Base-by-base conservation (phyloP, 441 rosid species). In the Bocquillonia castaneifolia region DNA sequence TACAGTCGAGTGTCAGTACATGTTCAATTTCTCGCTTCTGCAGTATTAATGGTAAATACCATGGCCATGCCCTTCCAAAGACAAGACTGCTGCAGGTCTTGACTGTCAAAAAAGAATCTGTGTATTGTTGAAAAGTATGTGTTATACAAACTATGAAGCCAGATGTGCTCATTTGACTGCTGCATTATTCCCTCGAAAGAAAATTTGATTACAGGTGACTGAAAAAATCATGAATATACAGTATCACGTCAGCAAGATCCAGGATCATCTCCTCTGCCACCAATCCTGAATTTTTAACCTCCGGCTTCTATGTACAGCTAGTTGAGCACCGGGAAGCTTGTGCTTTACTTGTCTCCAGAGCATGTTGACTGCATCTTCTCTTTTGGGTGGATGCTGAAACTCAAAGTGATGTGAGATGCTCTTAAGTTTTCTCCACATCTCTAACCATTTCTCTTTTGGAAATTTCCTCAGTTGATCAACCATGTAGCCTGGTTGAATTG, bases 281-380 rank as follows among this genome's bases (percentile, higher is more conserved):
- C 99, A 87, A 67, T 92, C 98, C 20, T 93, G 88, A 67, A 90
- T 78, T 85, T 87, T 87, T 81, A 92, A 84, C 75, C 99, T 87
- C 69, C 76, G 80, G 69, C 75, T 89, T 79, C 99, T 88, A 75
- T 94, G 96, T 59, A 81, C 77, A 56, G 84, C 85, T 20, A 92
- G 90, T 74, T 82, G 79, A 31, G 79, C 91, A 37, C 18, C 71
- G 0, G 91, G 93, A 25, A 92, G 83, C 79, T 92, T 94, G 72
- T 81, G 83, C 77, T 82, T 92, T 44, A 94, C 83, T 75, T 92
- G 90, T 72, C 95, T 94, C 99, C 99, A 94, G 34, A 94, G 71
- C 97, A 92, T 80, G 75, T 88, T 79, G 14, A 85, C 84, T 0
- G 94, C 98, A 52, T 92, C 99, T 67, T 82, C 97, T 76, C 76